A percentile compares a stretch with the other conserved stretches of the same genome.
These are phyloP conservation scores for Asclepias syriaca DNA, from an alignment of 257 asterid genomes.

Conservation along the genomic window DNA sequence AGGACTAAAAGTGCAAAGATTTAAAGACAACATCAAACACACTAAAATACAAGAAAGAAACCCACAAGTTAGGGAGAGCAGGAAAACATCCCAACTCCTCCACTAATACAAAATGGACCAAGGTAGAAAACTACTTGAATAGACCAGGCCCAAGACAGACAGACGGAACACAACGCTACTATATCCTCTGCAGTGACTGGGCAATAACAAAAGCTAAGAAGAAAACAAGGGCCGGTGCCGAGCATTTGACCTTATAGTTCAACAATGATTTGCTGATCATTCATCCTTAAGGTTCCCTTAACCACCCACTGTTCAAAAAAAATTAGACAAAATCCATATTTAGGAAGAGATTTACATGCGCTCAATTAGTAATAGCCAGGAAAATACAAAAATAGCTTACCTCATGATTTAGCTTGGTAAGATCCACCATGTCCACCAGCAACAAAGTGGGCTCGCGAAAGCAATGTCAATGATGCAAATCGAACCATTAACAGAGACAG, in stretches of 20 bases:
- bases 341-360: slow-evolving; percentile 16
- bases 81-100: background rate
- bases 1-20: background rate
- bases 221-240: background rate
- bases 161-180: background rate
- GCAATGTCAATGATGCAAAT: slow-evolving; percentile 3
- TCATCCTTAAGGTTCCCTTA: slow-evolving; percentile 5
- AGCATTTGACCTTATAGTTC: slow-evolving; percentile 8
- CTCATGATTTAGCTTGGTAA: slow-evolving; percentile 36
- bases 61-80: background rate
- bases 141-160: too few species aligned
- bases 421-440: slow-evolving; percentile 47
- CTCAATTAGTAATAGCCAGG: background rate
- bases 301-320: slow-evolving; percentile 9
- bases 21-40: background rate
- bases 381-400: background rate
- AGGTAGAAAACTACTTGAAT: background rate
- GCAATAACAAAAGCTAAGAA: background rate
- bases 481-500: slow-evolving; percentile 11
- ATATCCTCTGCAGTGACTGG: slow-evolving; percentile 1
- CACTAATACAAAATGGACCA: background rate
- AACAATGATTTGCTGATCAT: slow-evolving; percentile 1
- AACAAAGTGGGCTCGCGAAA: slow-evolving; percentile 18
- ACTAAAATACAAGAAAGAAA: background rate
- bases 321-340: background rate